Percentiles rank a stretch among this genome's conserved stretches.
Conservation (phyloP, 305 asterid species). For the Solanum chacoense region DNA sequence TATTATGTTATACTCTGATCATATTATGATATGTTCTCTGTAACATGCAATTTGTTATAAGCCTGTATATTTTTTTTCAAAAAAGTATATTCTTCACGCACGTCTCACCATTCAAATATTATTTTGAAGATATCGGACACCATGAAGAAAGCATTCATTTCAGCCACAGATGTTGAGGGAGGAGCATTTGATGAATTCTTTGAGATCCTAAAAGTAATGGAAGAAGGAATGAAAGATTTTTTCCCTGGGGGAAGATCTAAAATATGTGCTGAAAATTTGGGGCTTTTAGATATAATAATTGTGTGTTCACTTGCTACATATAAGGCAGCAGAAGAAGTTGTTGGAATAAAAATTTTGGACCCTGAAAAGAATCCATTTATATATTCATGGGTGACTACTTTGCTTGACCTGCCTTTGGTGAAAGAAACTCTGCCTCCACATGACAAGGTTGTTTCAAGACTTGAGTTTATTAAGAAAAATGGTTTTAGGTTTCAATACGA, state of each 20-base stretch:
- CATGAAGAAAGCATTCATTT: background rate
- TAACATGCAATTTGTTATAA: background rate
- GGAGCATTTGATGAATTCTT: background rate
- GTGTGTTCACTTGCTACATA: slow-evolving; percentile 10
- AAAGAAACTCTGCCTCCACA: slow-evolving; percentile 6
- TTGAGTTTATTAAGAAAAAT: slow-evolving; percentile 1
- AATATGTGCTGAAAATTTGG: background rate
- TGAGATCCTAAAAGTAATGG: slow-evolving; percentile 6
- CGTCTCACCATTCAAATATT: background rate
- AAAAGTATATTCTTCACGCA: background rate
- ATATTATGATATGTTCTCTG: too few relatives aligned
- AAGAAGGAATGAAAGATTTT: slow-evolving; percentile 6
- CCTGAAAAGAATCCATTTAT: slow-evolving; percentile 13
- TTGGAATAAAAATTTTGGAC: slow-evolving; percentile 9
- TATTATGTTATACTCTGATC: too few relatives aligned
- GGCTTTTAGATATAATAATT: slow-evolving; percentile 8
- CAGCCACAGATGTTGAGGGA: background rate
- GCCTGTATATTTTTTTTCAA: too few relatives aligned
- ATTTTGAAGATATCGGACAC: slow-evolving; percentile 6
- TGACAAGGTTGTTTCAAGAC: slow-evolving; percentile 7
- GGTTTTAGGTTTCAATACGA: background rate
- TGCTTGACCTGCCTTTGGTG: slow-evolving; percentile 10
- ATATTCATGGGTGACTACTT: slow-evolving; percentile 11
- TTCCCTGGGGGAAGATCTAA: background rate
- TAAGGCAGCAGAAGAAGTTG: slow-evolving; percentile 10